phyloP scores from a whole-genome alignment of 768 basidiomycete genomes.

The Naganishia friedmannii region DNA sequence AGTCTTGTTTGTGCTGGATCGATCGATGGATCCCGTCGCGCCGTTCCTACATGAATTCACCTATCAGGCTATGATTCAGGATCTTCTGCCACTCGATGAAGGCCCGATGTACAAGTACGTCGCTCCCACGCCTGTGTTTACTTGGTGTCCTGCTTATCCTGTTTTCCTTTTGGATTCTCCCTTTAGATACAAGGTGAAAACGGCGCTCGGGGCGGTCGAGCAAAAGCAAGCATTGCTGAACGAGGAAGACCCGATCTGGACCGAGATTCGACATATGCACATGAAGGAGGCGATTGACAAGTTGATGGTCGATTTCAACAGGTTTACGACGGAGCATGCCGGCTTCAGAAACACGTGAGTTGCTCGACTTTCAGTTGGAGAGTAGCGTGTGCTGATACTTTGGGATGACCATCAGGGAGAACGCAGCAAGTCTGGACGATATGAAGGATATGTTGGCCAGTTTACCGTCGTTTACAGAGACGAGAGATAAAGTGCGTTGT shows the following conservation, averaged over 20 bases:
- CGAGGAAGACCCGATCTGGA: slow-evolving; percentile 87
- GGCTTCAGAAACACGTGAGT: slow-evolving; percentile 78
- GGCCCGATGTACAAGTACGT: slow-evolving; percentile 82
- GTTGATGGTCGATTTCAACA: slow-evolving; percentile 91
- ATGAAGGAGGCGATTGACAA: slow-evolving; percentile 99
- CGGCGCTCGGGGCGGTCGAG: slow-evolving; percentile 75
- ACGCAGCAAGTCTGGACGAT: slow-evolving; percentile 70
- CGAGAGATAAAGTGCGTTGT: slow-evolving; percentile 75
- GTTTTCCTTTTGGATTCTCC: neutral
- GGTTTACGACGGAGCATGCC: slow-evolving; percentile 88
- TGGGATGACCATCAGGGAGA: neutral
- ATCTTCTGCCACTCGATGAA: slow-evolving; percentile 81
- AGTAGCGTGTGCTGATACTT: neutral
- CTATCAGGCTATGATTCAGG: slow-evolving; percentile 98
- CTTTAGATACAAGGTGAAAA: slow-evolving; percentile 85
- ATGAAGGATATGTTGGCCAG: slow-evolving; percentile 99
- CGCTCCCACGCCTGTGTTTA: neutral
- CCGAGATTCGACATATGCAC: slow-evolving; percentile 89
- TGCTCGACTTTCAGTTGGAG: neutral
- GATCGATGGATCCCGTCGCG: slow-evolving; percentile 88
- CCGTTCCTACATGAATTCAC: slow-evolving; percentile 97
- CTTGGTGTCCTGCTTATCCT: neutral
- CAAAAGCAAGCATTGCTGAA: slow-evolving; percentile 82
- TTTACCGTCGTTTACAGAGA: slow-evolving; percentile 89
- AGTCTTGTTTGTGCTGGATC: slow-evolving; percentile 86